Base-by-base conservation (phyloP, 768 basidiomycete genomes). In the Paxillus ammoniavirescens region DNA sequence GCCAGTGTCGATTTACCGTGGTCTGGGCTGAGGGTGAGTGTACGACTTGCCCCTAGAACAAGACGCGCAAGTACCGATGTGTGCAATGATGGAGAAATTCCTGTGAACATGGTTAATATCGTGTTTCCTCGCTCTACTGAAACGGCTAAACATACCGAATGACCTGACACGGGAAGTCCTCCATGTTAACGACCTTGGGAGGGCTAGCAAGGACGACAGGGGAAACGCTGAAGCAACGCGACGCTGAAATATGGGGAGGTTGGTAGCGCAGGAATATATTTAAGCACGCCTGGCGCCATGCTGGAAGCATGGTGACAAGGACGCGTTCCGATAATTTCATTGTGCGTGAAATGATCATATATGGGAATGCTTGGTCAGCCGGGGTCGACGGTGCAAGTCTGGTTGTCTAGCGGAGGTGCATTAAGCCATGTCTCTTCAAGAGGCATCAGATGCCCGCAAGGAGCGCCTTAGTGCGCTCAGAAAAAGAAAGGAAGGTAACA, bases 1-100 rank as follows among this genome's bases (percentile, higher is more conserved):
- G 93, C 92, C 52, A 97, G 75, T 4, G 93, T 97, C 4, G 92
- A 94, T 77, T 98, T 98, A 49, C 96, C 96, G 71, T 97, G 95
- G 70, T 97, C 90, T 89, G 53, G n/a, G 47, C 23, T 38, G 12
- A 45, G 35, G 15, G 48, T 52, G 48, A 67, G 58, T 5, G 31
- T 9, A 28, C 15, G 57, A 42, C 18, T 31, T 21, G 15, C 21
- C 14, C 8, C 21, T 6, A 33, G 0, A 14, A 38, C 3, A 28
- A 9, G 28, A 8, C 13, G 36, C 13, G 35, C 28, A 30, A 55
- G 50, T 64, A 86, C 93, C 93, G 61, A 97, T 97, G 69, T 98
- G 95, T 1, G 94, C 94, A 66, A 98, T 96, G 60, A 98, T 93
- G 9, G 93, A 95, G 69, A 98, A 93, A 69, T 98, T 98, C 49